phyloP scores from a whole-genome alignment of 2,329 filamentous ascomycete species.

The Aspergillus sp. region DNA sequence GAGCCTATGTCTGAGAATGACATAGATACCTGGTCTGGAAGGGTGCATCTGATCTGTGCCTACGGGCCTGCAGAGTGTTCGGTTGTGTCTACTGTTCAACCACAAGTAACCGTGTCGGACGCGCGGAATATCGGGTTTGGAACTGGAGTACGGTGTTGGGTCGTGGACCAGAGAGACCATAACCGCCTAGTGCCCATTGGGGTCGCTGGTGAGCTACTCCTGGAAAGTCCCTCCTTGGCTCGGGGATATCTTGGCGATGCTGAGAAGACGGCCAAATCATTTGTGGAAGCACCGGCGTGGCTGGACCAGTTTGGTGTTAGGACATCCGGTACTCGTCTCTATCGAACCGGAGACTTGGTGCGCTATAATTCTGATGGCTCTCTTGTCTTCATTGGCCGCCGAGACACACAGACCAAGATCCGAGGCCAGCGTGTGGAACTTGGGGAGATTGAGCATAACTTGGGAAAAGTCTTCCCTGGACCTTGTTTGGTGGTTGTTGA shows the following conservation, averaged over 20 bases:
- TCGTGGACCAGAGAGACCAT: slow-evolving; percentile 18
- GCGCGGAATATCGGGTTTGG: slow-evolving; percentile 10
- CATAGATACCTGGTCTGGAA: slow-evolving; percentile 12
- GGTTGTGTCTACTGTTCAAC: slow-evolving; percentile 11
- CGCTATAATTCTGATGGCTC: slow-evolving; percentile 11
- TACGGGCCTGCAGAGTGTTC: slow-evolving; percentile 26
- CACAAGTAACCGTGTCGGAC: background rate
- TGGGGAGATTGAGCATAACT: slow-evolving; percentile 38
- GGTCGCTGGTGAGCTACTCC: slow-evolving; percentile 32
- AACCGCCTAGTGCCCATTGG: slow-evolving; percentile 26
- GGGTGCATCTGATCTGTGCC: slow-evolving; percentile 29
- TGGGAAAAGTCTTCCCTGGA: slow-evolving; percentile 10
- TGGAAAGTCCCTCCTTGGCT: slow-evolving; percentile 34
- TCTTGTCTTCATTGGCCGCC: slow-evolving; percentile 43
- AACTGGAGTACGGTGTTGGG: slow-evolving; percentile 14
- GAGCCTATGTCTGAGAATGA: slow-evolving; percentile 11
- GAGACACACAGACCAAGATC: slow-evolving; percentile 58
- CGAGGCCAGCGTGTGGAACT: slow-evolving; percentile 58
- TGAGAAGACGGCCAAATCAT: slow-evolving; percentile 13
- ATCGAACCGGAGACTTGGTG: slow-evolving; percentile 18
- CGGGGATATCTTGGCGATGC: slow-evolving; percentile 27
- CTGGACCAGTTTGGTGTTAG: slow-evolving; percentile 1
- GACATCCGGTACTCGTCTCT: slow-evolving; percentile 2
- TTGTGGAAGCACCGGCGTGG: slow-evolving; percentile 18
- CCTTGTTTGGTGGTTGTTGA: background rate